Percentiles rank a stretch among this genome's conserved stretches.
Conservation (phyloP, 1,284 basidiomycete genomes). For the Leucoagaricus sp. region DNA sequence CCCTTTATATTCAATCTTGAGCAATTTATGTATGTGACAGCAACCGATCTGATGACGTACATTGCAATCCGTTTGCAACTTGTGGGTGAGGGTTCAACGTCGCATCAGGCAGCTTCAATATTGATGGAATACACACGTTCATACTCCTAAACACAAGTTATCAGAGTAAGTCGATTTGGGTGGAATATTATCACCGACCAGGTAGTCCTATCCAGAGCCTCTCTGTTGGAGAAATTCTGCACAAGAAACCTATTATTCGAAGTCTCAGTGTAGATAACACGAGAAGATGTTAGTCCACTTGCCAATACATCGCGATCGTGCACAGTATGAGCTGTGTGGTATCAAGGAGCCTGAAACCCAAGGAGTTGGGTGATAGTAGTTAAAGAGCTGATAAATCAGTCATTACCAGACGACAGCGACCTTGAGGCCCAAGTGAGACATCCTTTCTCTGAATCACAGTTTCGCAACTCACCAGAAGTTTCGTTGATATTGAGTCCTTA, state of each 20-base stretch:
- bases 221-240: constrained; percentile 34
- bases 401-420: constrained; percentile 26
- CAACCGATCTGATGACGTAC: constrained; percentile 22
- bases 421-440: constrained; percentile 18
- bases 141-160: constrained; percentile 35
- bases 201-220: constrained; percentile 33
- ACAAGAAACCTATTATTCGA: constrained; percentile 34
- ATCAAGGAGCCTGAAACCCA: constrained; percentile 31
- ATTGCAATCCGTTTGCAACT: constrained; percentile 47
- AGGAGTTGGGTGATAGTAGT: background rate
- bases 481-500: constrained; percentile 30
- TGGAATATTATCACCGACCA: constrained; percentile 29
- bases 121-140: constrained; percentile 31
- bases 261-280: background rate
- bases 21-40: background rate
- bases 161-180: background rate
- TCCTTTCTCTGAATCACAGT: background rate
- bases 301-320: constrained; percentile 36
- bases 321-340: constrained; percentile 35
- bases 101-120: background rate
- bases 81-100: background rate
- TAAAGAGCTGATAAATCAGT: background rate
- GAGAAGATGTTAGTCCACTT: background rate
- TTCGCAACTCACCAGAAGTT: constrained; percentile 28
- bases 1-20: constrained; percentile 33